Base-by-base conservation (phyloP, 345 rosid species). In the Dovyalis caffra region DNA sequence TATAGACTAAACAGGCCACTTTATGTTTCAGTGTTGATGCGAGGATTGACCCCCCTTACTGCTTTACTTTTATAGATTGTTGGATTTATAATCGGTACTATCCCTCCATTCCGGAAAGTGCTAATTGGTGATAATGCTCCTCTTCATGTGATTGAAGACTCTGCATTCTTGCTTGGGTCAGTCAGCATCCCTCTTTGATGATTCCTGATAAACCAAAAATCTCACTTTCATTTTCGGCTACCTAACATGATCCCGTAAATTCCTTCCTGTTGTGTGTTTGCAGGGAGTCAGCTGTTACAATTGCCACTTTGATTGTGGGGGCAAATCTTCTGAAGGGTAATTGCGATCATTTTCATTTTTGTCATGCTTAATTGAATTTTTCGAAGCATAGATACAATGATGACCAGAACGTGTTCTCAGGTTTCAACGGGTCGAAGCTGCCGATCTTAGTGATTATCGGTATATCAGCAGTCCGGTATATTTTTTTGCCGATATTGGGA, bases 321-420 rank as follows among this genome's bases (percentile, higher is more conserved):
- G 82, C 84, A 64, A 87, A 87, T 78, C 90, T 87, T 76, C 78
- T 78, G 2, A 51, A 69, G 70, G 90, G 87, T 79, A 61, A 23
- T 26, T 38, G 34, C 37, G n/a, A 20, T 65, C 38, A 23, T 16
- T 43, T 47, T 26, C 1, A 3, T 29, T 56, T 28, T 61, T 23
- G 18, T 21, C 26, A 61, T 11, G 33, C 29, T 35, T n/a, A n/a
- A n/a, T n/a, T n/a, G n/a, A n/a, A 14, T 18, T 43, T 43, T 2
- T 18, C 45, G 10, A n/a, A 25, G 60, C 32, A 45, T 32, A 16
- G 18, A 29, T 34, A 63, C 21, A 40, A 12, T 26, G 32, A 40
- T 16, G 34, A 38, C 26, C 34, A 5, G 51, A 33, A 35, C 18
- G 32, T 33, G 31, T 11, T 73, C 57, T 5, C 80, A 76, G 83